Conservation (phyloP, 345 rosid species). For the Salix brachista region DNA sequence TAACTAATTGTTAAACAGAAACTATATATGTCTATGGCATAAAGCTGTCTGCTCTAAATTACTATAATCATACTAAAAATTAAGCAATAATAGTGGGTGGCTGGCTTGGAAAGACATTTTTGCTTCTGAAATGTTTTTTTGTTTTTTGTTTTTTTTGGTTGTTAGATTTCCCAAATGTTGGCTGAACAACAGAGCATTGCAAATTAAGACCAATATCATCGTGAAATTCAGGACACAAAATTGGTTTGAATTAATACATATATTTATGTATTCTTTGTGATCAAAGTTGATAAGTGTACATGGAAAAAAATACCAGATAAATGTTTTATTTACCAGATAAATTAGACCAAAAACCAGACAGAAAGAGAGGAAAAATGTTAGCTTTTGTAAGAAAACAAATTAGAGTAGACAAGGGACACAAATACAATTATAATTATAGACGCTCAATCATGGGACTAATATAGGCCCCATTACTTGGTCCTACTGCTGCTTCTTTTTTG, state of each 20-base stretch:
- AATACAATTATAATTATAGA: too few species aligned
- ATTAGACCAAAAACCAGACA: too few species aligned
- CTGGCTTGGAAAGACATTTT: neutral
- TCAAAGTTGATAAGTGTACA: too few species aligned
- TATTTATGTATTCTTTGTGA: too few species aligned
- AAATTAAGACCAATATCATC: too few species aligned
- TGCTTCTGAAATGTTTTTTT: neutral
- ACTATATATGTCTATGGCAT: neutral
- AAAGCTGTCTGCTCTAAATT: neutral
- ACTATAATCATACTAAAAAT: too few species aligned
- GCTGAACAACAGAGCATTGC: neutral
- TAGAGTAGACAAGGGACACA: neutral
- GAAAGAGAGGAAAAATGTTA: neutral
- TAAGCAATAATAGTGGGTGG: neutral
- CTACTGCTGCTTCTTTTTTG: neutral
- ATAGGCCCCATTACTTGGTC: neutral
- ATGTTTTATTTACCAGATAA: neutral
- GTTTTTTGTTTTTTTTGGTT: too few species aligned
- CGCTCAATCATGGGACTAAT: neutral
- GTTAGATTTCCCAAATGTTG: neutral
- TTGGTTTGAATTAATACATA: too few species aligned
- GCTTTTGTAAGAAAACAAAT: too few species aligned
- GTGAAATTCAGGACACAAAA: too few species aligned
- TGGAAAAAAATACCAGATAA: too few species aligned
- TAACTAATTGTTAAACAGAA: too few species aligned